Percentiles rank a stretch among this genome's conserved stretches.
Evolutionary conservation across 2,329 filamentous ascomycete genomes (phyloP).

Genomic region (Curvularia verruculosa): DNA sequence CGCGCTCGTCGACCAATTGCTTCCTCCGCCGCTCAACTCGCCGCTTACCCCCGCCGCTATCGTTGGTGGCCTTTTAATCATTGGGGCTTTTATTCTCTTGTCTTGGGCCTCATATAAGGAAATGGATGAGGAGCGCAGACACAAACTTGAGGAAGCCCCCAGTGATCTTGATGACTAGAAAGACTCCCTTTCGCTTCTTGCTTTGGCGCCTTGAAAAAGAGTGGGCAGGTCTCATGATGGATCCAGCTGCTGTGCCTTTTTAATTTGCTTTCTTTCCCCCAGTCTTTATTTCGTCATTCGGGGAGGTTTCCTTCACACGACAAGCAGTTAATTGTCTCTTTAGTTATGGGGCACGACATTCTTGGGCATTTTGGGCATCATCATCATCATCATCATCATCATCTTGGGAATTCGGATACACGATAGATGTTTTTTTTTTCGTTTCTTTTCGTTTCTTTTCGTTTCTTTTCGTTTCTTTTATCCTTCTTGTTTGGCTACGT

Average conservation of each 20-base stretch:
- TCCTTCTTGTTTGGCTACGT: not conserved
- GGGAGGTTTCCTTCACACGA: not conserved
- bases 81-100: constrained; percentile 83
- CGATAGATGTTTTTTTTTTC: not conserved
- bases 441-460: not conserved
- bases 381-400: no score
- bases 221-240: not conserved
- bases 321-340: not conserved
- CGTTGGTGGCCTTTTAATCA: constrained; percentile 83
- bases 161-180: constrained; percentile 52
- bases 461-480: no score
- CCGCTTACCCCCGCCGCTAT: constrained; percentile 77
- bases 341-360: not conserved
- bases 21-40: constrained; percentile 71
- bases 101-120: constrained; percentile 93
- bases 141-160: constrained; percentile 56
- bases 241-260: not conserved
- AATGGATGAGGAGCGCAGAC: constrained; percentile 81
- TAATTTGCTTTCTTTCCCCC: not conserved
- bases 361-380: not conserved
- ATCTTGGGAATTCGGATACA: not conserved
- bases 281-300: not conserved
- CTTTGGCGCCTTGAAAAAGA: not conserved
- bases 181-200: not conserved
- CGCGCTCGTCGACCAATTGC: constrained; percentile 85